Percentiles rank a stretch among this genome's conserved stretches.
Conservation (phyloP, 495 filamentous ascomycete genomes). For the Terfezia boudieri region DNA sequence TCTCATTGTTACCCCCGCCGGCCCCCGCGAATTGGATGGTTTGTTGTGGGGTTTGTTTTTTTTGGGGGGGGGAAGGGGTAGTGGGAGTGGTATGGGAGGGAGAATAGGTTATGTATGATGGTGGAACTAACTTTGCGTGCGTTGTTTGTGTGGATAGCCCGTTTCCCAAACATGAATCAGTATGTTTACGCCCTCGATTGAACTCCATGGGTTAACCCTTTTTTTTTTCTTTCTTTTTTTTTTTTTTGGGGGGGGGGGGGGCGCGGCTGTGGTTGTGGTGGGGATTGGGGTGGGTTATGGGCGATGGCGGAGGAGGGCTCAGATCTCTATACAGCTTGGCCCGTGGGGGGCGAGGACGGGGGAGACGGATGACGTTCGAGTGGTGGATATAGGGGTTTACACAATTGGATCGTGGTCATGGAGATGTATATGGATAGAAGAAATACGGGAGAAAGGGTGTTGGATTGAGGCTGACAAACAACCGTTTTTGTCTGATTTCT, state of each 20-base stretch:
- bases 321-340: no score
- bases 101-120: slow-evolving; percentile 52
- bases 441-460: no score
- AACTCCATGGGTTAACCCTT: neutral
- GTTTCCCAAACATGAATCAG: slow-evolving; percentile 98
- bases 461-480: no score
- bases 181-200: slow-evolving; percentile 18
- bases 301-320: no score
- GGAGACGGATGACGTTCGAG: no score
- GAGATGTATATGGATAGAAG: no score
- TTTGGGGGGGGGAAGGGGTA: neutral
- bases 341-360: no score
- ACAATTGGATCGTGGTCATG: no score
- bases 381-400: no score
- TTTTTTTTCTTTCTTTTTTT: no score
- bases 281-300: neutral
- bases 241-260: neutral
- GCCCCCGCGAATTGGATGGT: neutral
- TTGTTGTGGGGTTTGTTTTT: neutral
- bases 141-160: slow-evolving; percentile 33
- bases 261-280: neutral
- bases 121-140: neutral
- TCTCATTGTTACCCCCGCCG: slow-evolving; percentile 7
- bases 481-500: neutral
- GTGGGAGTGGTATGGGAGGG: neutral